Conservation (phyloP, 2,329 filamentous ascomycete species). For the Dactylellina haptotyla region DNA sequence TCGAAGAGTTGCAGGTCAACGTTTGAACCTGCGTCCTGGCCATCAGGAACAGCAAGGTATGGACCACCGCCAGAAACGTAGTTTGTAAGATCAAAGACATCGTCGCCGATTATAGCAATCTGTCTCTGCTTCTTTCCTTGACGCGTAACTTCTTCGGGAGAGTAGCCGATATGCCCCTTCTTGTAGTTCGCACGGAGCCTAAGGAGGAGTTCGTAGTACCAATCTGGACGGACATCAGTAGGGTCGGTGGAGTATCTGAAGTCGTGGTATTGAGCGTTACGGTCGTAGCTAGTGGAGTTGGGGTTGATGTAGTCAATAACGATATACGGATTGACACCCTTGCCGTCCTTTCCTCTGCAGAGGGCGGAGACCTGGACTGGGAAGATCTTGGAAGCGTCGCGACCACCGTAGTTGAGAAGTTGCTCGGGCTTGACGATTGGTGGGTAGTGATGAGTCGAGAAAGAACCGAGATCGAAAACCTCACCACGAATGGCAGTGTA, state of each 20-base stretch:
- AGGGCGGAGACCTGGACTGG: constrained; percentile 93
- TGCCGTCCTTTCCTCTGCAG: constrained; percentile 78
- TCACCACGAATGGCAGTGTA: constrained; percentile 87
- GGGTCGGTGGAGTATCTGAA: constrained; percentile 78
- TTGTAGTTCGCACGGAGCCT: constrained; percentile 80
- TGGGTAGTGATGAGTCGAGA: constrained; percentile 81
- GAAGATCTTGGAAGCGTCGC: constrained; percentile 88
- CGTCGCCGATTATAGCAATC: constrained; percentile 80
- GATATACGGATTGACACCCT: constrained; percentile 74
- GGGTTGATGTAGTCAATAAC: constrained; percentile 82
- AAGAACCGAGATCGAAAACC: constrained; percentile 83
- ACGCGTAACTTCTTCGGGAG: constrained; percentile 76
- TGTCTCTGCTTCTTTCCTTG: constrained; percentile 71
- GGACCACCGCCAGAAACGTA: constrained; percentile 79
- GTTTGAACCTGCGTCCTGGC: constrained; percentile 62
- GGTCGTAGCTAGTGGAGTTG: constrained; percentile 76
- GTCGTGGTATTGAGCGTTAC: constrained; percentile 86
- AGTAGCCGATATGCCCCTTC: constrained; percentile 88
- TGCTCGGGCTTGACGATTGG: constrained; percentile 70
- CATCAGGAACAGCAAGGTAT: constrained; percentile 65
- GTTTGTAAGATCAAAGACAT: constrained; percentile 87
- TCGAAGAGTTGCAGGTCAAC: constrained; percentile 79
- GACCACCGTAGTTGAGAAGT: constrained; percentile 82
- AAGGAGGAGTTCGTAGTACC: constrained; percentile 90
- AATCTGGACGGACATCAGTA: constrained; percentile 84